Conservation (phyloP, 352 stramenopile genomes). For the Globisporangium splendens region DNA sequence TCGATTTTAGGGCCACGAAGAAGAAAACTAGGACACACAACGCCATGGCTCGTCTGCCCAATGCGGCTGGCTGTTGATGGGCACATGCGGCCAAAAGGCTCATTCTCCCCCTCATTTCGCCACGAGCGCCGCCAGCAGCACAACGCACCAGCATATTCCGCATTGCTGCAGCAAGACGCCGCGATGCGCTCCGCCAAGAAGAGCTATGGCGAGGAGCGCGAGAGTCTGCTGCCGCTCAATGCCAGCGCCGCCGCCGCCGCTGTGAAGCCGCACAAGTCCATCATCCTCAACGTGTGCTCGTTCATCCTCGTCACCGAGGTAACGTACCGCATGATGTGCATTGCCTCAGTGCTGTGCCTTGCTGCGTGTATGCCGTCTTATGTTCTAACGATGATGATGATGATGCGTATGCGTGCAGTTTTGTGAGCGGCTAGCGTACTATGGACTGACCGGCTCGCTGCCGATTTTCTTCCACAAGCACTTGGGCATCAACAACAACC, state of each 20-base stretch:
- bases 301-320: slow-evolving; percentile 87
- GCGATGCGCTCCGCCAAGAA: too few relatives aligned
- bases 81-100: too few relatives aligned
- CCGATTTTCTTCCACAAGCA: slow-evolving; percentile 89
- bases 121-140: neutral
- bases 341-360: neutral
- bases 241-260: neutral
- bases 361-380: neutral
- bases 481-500: slow-evolving; percentile 68
- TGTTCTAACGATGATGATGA: neutral
- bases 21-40: too few relatives aligned
- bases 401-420: slow-evolving; percentile 29
- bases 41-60: too few relatives aligned
- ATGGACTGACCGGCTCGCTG: slow-evolving; percentile 77
- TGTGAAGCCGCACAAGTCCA: slow-evolving; percentile 43
- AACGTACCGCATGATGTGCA: too few relatives aligned
- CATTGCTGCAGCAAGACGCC: neutral
- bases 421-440: slow-evolving; percentile 81
- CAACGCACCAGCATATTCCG: neutral
- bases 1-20: too few relatives aligned
- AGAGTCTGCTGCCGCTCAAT: slow-evolving; percentile 12
- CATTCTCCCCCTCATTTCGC: too few relatives aligned
- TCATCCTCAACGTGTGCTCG: slow-evolving; percentile 83
- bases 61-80: too few relatives aligned
- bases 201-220: slow-evolving; percentile 1